phyloP scores from a whole-genome alignment of 2,329 filamentous ascomycete genomes.

The Epichloe typhina region DNA sequence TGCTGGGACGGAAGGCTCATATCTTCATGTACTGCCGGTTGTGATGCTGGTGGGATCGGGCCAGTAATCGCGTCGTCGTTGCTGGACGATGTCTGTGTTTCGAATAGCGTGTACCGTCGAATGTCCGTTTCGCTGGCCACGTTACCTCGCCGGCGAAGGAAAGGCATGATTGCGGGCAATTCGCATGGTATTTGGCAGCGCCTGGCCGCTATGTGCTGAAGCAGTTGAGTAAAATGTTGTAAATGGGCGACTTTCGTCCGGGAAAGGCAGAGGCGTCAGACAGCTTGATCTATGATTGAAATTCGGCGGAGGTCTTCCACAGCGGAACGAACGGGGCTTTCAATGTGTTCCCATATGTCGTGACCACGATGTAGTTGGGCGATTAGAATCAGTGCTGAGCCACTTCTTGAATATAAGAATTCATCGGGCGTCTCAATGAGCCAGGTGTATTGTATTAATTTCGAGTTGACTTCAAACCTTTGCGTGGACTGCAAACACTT shows the following conservation, averaged over 20 bases:
- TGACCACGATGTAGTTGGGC: neutral
- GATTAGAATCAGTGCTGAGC: too few relatives aligned
- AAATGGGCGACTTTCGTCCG: neutral
- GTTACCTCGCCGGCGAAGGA: conserved; percentile 48
- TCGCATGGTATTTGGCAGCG: conserved; percentile 24
- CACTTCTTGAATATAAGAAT: neutral
- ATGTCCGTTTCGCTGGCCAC: conserved; percentile 46
- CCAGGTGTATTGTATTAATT: neutral
- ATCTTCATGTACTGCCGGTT: conserved; percentile 4
- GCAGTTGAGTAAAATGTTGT: neutral
- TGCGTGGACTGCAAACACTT: neutral
- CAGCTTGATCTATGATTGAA: neutral
- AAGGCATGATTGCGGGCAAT: conserved; percentile 36
- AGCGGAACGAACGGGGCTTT: neutral
- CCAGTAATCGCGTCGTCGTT: conserved; percentile 10
- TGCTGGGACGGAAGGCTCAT: conserved; percentile 10
- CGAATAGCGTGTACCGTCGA: conserved; percentile 35
- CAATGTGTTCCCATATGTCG: neutral
- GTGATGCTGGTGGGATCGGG: conserved; percentile 5
- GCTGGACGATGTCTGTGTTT: conserved; percentile 16
- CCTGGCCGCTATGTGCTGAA: neutral
- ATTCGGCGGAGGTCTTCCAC: neutral
- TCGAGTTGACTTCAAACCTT: neutral
- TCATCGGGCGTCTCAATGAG: neutral
- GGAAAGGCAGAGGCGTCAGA: neutral